phyloP scores from a whole-genome alignment of 768 basidiomycete genomes.

The Coprinellus micaceus region DNA sequence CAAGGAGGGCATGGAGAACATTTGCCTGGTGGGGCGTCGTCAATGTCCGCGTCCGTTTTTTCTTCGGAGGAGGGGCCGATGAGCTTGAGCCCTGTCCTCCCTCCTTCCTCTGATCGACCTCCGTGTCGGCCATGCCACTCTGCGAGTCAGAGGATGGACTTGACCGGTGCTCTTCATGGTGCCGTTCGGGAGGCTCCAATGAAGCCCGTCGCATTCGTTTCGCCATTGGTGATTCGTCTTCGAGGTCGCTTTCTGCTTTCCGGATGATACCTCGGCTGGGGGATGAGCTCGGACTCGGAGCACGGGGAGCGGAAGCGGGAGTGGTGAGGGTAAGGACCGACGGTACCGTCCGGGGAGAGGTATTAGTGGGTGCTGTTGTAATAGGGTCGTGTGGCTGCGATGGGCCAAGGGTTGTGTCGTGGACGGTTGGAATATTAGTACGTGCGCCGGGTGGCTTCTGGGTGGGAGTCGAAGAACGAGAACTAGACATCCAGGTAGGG shows the following conservation, averaged over 20 bases:
- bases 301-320: constrained; percentile 22
- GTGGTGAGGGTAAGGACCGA: constrained; percentile 17
- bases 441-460: constrained; percentile 32
- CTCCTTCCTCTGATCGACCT: constrained; percentile 37
- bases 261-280: constrained; percentile 18
- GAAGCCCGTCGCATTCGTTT: constrained; percentile 41
- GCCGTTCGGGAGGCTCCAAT: constrained; percentile 20
- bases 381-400: constrained; percentile 34
- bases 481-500: constrained; percentile 46
- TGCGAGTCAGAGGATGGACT: constrained; percentile 50
- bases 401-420: constrained; percentile 40
- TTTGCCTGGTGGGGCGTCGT: constrained; percentile 88
- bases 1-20: constrained; percentile 82
- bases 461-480: constrained; percentile 42
- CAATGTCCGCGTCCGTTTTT: constrained; percentile 78
- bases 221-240: constrained; percentile 32
- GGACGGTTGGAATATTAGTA: constrained; percentile 33
- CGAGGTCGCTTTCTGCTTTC: constrained; percentile 20
- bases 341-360: not conserved
- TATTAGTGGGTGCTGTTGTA: constrained; percentile 23
- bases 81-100: constrained; percentile 32
- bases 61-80: constrained; percentile 53
- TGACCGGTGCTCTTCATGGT: constrained; percentile 23
- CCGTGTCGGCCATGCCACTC: constrained; percentile 57
- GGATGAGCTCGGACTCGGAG: constrained; percentile 14